phyloP scores from a whole-genome alignment of 2,329 filamentous ascomycete species.

The Thyridium curvatum region DNA sequence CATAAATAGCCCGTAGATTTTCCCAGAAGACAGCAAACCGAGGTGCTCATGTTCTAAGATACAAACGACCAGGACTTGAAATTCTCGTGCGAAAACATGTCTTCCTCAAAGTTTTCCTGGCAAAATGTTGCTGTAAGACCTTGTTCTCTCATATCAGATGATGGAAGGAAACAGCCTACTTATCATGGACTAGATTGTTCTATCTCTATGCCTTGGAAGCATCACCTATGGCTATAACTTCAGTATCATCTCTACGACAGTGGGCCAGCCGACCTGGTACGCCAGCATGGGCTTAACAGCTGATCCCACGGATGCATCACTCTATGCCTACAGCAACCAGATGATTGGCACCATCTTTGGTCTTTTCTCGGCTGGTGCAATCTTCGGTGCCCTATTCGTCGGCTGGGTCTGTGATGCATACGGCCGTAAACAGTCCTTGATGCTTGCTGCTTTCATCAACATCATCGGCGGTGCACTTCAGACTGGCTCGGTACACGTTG shows the following conservation, averaged over 20 bases:
- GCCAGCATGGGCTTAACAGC: not conserved
- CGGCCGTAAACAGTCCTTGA: conserved; percentile 3
- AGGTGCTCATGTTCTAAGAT: too few species aligned
- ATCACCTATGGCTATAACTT: too few species aligned
- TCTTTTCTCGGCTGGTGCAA: conserved; percentile 2
- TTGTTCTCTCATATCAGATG: too few species aligned
- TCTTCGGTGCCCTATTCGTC: conserved; percentile 5
- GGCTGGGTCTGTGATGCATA: not conserved
- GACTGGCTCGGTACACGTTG: conserved; percentile 7
- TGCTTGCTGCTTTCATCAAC: conserved; percentile 1
- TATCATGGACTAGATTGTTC: too few species aligned
- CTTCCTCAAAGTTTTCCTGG: too few species aligned
- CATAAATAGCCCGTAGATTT: too few species aligned
- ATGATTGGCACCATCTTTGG: conserved; percentile 5
- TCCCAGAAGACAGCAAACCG: too few species aligned
- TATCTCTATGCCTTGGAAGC: too few species aligned
- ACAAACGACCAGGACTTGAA: too few species aligned
- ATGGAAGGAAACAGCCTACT: too few species aligned
- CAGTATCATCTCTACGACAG: conserved; percentile 3
- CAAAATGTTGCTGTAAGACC: too few species aligned
- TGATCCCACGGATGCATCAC: not conserved
- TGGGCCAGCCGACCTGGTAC: conserved; percentile 2
- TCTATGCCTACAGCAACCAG: conserved; percentile 1
- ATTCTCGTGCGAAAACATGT: too few species aligned
- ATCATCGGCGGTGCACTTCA: conserved; percentile 5